phyloP scores from a whole-genome alignment of 345 rosid genomes.

The Cardamine occulta region DNA sequence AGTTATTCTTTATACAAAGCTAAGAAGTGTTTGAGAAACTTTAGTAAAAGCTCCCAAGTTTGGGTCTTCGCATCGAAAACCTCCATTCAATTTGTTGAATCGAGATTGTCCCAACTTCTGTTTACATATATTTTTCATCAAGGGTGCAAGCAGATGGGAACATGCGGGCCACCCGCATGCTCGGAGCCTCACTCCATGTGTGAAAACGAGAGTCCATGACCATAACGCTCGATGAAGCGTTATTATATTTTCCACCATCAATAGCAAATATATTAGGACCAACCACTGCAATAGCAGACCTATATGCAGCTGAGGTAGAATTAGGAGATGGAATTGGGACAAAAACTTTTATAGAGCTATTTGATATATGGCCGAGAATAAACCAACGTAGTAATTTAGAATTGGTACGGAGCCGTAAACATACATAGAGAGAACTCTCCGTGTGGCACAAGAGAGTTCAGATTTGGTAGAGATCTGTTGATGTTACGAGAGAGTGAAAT shows the following conservation, averaged over 20 bases:
- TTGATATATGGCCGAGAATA: background rate
- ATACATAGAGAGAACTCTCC: background rate
- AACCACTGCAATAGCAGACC: background rate
- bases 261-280: background rate
- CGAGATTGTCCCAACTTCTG: background rate
- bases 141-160: background rate
- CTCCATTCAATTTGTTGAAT: constrained; percentile 1
- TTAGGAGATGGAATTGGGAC: background rate
- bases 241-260: background rate
- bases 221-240: background rate
- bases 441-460: background rate
- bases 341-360: background rate
- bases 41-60: background rate
- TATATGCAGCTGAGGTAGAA: background rate
- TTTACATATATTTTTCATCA: background rate
- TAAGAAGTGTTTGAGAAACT: too few relatives aligned
- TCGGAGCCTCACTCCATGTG: background rate
- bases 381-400: background rate
- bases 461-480: background rate
- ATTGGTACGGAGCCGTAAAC: background rate
- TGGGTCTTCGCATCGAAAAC: background rate
- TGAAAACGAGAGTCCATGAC: constrained; percentile 9
- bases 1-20: too few relatives aligned
- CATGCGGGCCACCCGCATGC: background rate
- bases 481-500: background rate